Base-by-base conservation (phyloP, 2,329 filamentous ascomycete genomes). In the Talaromyces sp. region DNA sequence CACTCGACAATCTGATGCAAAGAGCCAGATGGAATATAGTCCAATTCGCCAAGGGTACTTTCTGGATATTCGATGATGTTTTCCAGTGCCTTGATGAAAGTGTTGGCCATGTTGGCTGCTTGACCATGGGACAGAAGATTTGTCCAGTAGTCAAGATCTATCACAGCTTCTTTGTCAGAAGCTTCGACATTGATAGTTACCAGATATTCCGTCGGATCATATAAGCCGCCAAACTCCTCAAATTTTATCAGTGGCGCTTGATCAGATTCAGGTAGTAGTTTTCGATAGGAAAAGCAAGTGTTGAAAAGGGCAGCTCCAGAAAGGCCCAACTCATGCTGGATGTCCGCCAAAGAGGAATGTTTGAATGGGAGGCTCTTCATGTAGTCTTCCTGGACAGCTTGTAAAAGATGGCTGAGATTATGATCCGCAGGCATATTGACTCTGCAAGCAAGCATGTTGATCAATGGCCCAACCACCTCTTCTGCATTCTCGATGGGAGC, bases 121-220 rank as follows among this genome's bases (percentile, higher is more conserved):
- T 79, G 76, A 4, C 66, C 65, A 57, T 74, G 71, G 0, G 75
- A 79, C 15, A 80, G 62, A 17, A 66, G 67, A 28, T 75, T 72
- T 5, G 73, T 77, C 77, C 76, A 78, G 60, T 79, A 79, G 63
- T 75, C 77, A 13, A 78, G 61, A 36, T 74, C 74, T 39, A 77
- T 74, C 4, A 66, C 67, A 10, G 73, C 74, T 28, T 70, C 65
- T 4, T 70, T 69, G n/a, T 81, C 78, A 6, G 75, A 73, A 1
- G 78, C 75, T 62, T 82, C 80, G 22, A 82, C 77, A 55, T 82
- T 82, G 58, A 82, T 68, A 17, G 77, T 81, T 0, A 82, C 71
- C 1, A 77, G 75, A 63, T 80, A 80, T 65, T 82, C 80, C 1
- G 79, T 80, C 0, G 80, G 80, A 59, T 82, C 80, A 60, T 81